Evolutionary conservation across 129 eudicot genomes (phyloP).

Genomic region (Tagetes patula): DNA sequence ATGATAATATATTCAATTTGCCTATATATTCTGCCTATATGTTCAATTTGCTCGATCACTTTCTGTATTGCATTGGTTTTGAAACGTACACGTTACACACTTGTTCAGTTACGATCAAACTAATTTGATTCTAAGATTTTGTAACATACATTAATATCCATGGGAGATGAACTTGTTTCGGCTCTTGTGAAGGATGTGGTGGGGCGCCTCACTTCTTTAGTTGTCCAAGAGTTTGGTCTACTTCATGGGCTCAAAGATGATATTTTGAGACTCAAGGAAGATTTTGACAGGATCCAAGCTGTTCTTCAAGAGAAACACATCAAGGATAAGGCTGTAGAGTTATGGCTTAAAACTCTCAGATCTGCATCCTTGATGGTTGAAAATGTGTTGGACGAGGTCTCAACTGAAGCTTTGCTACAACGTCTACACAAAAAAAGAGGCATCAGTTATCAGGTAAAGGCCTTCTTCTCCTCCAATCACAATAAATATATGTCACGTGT

Average conservation of each 20-base stretch:
- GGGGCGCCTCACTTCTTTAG: neutral
- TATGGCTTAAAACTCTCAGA: slow-evolving; percentile 25
- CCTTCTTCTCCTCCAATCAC: slow-evolving; percentile 12
- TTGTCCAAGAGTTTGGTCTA: slow-evolving; percentile 15
- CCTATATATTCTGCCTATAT: no score
- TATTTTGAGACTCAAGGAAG: slow-evolving; percentile 1
- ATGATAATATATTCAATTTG: no score
- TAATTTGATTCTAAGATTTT: no score
- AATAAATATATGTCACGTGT: neutral
- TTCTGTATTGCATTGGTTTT: no score
- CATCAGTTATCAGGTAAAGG: neutral
- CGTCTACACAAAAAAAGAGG: slow-evolving; percentile 8
- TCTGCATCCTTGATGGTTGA: slow-evolving; percentile 18
- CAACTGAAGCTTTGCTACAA: slow-evolving; percentile 13
- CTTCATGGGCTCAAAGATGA: slow-evolving; percentile 8
- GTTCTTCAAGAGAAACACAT: slow-evolving; percentile 11
- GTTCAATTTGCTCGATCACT: no score
- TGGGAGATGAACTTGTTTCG: slow-evolving; percentile 15
- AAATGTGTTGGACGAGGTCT: slow-evolving; percentile 9
- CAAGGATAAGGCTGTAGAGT: slow-evolving; percentile 4
- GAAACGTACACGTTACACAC: no score
- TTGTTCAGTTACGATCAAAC: no score
- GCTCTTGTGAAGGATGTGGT: slow-evolving; percentile 21
- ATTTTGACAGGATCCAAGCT: slow-evolving; percentile 12
- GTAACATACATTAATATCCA: neutral